These are phyloP conservation scores for Neophaeococcomyces aloes DNA, from an alignment of 2,329 filamentous ascomycete genomes.

Conservation along the genomic window DNA sequence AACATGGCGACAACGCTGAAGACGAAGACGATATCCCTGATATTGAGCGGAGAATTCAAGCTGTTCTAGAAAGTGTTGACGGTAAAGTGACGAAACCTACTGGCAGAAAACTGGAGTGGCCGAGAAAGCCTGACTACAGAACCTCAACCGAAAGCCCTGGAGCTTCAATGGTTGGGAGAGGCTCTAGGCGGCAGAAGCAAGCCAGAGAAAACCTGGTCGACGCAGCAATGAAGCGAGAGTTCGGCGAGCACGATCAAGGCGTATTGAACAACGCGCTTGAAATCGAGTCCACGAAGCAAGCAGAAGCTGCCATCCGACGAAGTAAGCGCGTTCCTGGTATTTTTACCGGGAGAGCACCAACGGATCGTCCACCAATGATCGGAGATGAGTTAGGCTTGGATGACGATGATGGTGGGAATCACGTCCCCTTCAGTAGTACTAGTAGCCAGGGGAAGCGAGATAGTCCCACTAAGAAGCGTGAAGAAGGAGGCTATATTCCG, in stretches of 20 bases:
- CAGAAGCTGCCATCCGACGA: neutral
- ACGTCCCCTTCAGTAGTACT: too few relatives aligned
- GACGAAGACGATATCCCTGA: neutral
- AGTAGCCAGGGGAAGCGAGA: too few relatives aligned
- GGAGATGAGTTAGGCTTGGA: slow-evolving; percentile 6
- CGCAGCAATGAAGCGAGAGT: neutral
- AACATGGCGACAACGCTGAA: neutral
- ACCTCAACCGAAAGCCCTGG: neutral
- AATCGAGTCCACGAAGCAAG: neutral
- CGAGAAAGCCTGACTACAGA: slow-evolving; percentile 1
- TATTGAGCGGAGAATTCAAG: slow-evolving; percentile 5
- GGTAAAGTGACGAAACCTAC: neutral
- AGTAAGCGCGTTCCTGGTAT: neutral
- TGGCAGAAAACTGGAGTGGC: neutral
- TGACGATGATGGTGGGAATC: slow-evolving; percentile 1
- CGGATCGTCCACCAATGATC: slow-evolving; percentile 2
- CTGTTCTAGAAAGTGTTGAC: slow-evolving; percentile 2
- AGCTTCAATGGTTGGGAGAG: neutral
- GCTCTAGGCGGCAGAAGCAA: neutral
- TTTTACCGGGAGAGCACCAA: neutral
- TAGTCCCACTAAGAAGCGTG: too few relatives aligned
- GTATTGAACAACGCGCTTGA: slow-evolving; percentile 4
- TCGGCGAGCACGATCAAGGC: slow-evolving; percentile 1
- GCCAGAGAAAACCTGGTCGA: neutral
- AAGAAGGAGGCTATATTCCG: too few relatives aligned